Evolutionary conservation across 345 rosid species (phyloP).

Genomic region (Aquilaria yunnanensis): DNA sequence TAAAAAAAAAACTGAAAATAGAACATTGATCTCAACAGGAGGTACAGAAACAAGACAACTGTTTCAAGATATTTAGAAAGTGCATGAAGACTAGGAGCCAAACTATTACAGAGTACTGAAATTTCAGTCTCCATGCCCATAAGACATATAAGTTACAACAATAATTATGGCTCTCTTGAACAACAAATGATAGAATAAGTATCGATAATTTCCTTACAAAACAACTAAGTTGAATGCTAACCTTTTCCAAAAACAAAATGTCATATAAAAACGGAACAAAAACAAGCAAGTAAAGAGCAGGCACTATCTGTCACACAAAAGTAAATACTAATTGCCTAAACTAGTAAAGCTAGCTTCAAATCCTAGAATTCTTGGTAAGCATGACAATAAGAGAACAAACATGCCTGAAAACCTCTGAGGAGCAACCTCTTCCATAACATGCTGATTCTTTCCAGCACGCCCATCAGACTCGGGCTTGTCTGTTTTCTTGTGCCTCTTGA

Average conservation of each 20-base stretch:
- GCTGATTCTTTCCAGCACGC: conserved; percentile 24
- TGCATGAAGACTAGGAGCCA: conserved; percentile 2
- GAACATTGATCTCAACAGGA: no score
- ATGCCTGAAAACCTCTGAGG: conserved; percentile 33
- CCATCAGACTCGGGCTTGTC: conserved; percentile 22
- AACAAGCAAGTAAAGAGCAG: background rate
- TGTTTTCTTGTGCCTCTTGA: conserved; percentile 25
- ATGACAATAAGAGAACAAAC: background rate
- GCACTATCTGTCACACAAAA: background rate
- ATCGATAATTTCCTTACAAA: no score
- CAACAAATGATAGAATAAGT: no score
- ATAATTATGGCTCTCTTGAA: no score
- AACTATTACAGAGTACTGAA: background rate
- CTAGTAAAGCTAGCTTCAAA: background rate
- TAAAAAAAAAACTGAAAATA: no score
- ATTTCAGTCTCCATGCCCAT: background rate
- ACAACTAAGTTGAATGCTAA: background rate
- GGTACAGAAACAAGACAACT: background rate
- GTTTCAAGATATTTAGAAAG: conserved; percentile 5
- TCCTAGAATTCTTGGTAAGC: conserved; percentile 1
- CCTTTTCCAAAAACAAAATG: background rate
- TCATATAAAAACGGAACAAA: background rate
- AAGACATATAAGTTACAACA: no score
- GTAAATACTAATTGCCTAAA: background rate
- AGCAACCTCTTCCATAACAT: conserved; percentile 19